phyloP scores from a whole-genome alignment of 306 rosid species.

The Luffa aegyptiaca region DNA sequence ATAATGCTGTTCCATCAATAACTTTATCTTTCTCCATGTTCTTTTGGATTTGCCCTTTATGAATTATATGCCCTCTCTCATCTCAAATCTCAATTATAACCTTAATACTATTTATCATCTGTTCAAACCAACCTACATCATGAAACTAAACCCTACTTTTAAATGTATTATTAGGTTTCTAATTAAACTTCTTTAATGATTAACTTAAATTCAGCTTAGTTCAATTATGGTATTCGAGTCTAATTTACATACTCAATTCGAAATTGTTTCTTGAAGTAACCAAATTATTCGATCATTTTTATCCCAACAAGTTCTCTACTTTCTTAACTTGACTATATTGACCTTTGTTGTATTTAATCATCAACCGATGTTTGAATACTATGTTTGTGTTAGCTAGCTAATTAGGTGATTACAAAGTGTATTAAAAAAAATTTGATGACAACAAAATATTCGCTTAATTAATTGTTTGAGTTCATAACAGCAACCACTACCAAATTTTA shows the following conservation, averaged over 20 bases:
- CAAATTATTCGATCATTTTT: no score
- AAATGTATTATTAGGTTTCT: no score
- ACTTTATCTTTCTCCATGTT: conserved; percentile 1
- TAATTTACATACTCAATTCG: no score
- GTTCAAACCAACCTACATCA: neutral
- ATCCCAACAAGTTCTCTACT: no score
- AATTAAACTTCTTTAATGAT: no score
- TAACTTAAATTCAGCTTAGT: neutral
- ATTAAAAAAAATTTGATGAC: neutral
- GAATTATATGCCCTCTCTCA: neutral
- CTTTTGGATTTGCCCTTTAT: neutral
- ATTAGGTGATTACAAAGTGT: neutral
- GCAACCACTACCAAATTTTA: conserved; percentile 3
- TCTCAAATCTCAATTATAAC: neutral
- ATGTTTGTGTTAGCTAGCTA: neutral
- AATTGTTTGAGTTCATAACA: neutral
- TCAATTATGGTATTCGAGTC: no score
- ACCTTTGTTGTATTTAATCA: neutral
- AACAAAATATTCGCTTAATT: neutral
- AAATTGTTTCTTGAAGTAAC: no score
- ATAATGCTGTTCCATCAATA: conserved; percentile 5
- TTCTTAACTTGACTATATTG: neutral
- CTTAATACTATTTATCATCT: neutral
- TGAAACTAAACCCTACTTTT: neutral
- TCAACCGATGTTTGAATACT: neutral